phyloP scores from a whole-genome alignment of 2,329 filamentous ascomycete genomes.

The Cytospora piceae region DNA sequence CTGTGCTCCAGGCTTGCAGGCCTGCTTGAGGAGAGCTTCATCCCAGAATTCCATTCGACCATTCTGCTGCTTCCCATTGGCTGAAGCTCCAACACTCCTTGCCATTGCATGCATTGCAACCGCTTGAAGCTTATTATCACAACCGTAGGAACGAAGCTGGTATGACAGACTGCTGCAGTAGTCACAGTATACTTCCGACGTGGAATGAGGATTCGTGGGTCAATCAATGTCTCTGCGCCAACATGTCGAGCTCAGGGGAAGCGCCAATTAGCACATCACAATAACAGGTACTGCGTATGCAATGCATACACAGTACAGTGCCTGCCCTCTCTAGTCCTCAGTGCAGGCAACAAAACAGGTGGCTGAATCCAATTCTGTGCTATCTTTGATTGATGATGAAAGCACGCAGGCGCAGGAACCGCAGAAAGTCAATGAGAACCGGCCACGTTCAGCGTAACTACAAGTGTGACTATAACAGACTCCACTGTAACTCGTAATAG shows the following conservation, averaged over 20 bases:
- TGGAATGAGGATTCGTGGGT: background rate
- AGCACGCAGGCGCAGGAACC: conserved; percentile 26
- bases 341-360: conserved; percentile 14
- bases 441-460: conserved; percentile 25
- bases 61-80: conserved; percentile 23
- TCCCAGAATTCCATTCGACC: conserved; percentile 2
- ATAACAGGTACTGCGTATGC: background rate
- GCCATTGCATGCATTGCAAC: conserved; percentile 26
- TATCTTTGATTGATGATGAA: background rate
- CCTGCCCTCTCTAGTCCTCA: too few relatives aligned
- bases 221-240: background rate
- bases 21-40: background rate
- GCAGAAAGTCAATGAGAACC: conserved; percentile 27
- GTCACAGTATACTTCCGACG: background rate
- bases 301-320: background rate
- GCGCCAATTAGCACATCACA: background rate
- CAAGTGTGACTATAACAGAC: conserved; percentile 17
- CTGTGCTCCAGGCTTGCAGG: conserved; percentile 1
- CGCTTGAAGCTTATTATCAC: conserved; percentile 19
- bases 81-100: conserved; percentile 24
- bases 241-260: background rate
- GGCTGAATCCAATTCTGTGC: conserved; percentile 17
- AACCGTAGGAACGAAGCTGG: conserved; percentile 24
- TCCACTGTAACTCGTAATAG: conserved; percentile 25
- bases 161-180: conserved; percentile 5